Conservation (phyloP, 768 basidiomycete genomes). For the Boletus subparvulus region DNA sequence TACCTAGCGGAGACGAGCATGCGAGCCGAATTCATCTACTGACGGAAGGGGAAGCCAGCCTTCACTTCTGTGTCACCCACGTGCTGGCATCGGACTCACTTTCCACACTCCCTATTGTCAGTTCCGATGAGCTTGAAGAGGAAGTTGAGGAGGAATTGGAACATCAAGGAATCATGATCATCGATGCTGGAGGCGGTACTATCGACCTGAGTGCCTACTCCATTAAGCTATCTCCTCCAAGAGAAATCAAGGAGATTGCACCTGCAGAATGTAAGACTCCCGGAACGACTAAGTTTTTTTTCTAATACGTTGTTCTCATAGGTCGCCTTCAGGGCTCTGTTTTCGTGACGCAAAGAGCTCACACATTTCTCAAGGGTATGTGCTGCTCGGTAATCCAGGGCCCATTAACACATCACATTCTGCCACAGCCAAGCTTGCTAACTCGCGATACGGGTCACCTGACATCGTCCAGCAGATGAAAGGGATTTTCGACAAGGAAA, state of each 20-base stretch:
- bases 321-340: conserved; percentile 41
- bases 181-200: conserved; percentile 46
- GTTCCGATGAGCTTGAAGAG: not conserved
- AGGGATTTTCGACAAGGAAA: conserved; percentile 34
- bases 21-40: conserved; percentile 23
- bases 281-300: not conserved
- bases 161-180: conserved; percentile 38
- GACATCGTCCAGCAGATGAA: conserved; percentile 35
- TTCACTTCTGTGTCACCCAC: conserved; percentile 41
- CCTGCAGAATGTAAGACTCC: conserved; percentile 29
- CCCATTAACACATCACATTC: not conserved
- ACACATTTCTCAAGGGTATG: conserved; percentile 29
- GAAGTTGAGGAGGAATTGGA: conserved; percentile 22
- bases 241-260: conserved; percentile 36
- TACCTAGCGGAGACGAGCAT: conserved; percentile 13
- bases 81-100: conserved; percentile 37
- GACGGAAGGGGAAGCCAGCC: conserved; percentile 29
- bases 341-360: conserved; percentile 33
- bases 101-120: not conserved
- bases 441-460: conserved; percentile 28
- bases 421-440: conserved; percentile 27
- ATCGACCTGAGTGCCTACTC: conserved; percentile 40
- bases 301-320: conserved; percentile 5
- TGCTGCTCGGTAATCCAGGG: not conserved
- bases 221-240: conserved; percentile 19